These are phyloP conservation scores for Madurella fahalii DNA, from an alignment of 2,329 filamentous ascomycete genomes.

Conservation along the genomic window DNA sequence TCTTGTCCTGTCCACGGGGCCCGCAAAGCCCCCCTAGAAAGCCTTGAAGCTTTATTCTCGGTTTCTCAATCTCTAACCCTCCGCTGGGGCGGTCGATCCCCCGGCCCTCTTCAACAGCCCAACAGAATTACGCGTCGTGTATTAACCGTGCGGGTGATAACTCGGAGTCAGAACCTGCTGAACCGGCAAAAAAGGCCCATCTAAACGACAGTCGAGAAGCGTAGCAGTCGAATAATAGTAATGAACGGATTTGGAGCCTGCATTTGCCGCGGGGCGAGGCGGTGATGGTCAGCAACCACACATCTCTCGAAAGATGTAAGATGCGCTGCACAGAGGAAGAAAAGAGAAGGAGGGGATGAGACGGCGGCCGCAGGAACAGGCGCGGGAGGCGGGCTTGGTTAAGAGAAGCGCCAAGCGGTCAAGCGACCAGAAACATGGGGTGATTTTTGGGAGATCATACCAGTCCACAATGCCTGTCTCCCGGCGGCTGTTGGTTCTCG, in stretches of 20 bases:
- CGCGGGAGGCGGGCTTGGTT: slow-evolving; percentile 29
- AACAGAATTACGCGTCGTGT: slow-evolving; percentile 2
- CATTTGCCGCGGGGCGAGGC: slow-evolving; percentile 28
- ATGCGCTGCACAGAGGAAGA: slow-evolving; percentile 25
- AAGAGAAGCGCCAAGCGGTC: slow-evolving; percentile 34
- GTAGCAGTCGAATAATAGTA: slow-evolving; percentile 21
- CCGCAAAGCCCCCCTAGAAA: slow-evolving; percentile 9
- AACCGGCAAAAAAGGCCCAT: slow-evolving; percentile 37
- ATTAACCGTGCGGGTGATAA: slow-evolving; percentile 2
- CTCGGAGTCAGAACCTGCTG: slow-evolving; percentile 53
- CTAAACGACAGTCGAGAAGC: slow-evolving; percentile 27
- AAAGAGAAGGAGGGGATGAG: slow-evolving; percentile 21
- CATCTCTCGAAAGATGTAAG: slow-evolving; percentile 26
- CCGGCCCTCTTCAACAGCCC: slow-evolving; percentile 10
- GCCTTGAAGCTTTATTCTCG: slow-evolving; percentile 9
- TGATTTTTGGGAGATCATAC: slow-evolving; percentile 44
- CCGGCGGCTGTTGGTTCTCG: slow-evolving; percentile 24
- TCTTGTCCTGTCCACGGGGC: slow-evolving; percentile 8
- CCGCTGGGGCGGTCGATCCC: slow-evolving; percentile 15
- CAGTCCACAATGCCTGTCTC: slow-evolving; percentile 35
- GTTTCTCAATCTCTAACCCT: slow-evolving; percentile 9
- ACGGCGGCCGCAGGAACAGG: slow-evolving; percentile 15
- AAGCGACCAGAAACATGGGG: slow-evolving; percentile 37
- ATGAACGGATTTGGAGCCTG: slow-evolving; percentile 35
- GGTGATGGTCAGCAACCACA: slow-evolving; percentile 34